Evolutionary conservation across 306 rosid genomes (phyloP).

Genomic region (Citrullus mucosospermus): DNA sequence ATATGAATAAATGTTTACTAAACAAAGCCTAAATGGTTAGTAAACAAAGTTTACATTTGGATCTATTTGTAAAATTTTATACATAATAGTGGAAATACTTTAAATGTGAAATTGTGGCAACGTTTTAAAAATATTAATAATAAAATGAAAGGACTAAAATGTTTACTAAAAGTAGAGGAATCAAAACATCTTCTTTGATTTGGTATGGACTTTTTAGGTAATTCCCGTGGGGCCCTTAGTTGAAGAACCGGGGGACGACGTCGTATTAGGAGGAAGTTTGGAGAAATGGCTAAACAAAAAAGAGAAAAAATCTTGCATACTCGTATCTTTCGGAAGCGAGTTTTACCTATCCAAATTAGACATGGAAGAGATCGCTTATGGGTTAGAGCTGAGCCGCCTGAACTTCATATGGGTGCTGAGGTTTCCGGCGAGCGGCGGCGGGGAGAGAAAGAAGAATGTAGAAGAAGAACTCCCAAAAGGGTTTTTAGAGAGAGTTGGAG

Average conservation of each 20-base stretch:
- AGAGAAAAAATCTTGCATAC: conserved; percentile 2
- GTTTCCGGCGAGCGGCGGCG: background rate
- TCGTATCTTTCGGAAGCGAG: conserved; percentile 25
- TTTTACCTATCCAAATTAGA: conserved; percentile 7
- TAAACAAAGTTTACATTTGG: too few species aligned
- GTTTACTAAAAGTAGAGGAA: too few species aligned
- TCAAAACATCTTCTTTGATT: too few species aligned
- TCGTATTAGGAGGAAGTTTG: background rate
- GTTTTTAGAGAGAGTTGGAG: conserved; percentile 16
- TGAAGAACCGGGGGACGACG: background rate
- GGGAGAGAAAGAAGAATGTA: background rate
- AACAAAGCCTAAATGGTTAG: too few species aligned
- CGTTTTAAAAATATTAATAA: too few species aligned
- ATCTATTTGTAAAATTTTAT: too few species aligned
- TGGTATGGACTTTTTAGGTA: background rate
- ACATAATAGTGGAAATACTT: too few species aligned
- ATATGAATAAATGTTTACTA: too few species aligned
- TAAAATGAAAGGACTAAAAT: too few species aligned
- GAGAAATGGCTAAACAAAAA: conserved; percentile 8
- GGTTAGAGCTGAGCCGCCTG: conserved; percentile 10
- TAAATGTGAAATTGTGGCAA: too few species aligned
- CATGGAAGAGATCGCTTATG: conserved; percentile 14
- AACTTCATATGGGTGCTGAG: conserved; percentile 21
- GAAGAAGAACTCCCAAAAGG: conserved; percentile 14
- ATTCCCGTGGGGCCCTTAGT: conserved; percentile 17